Evolutionary conservation across 1,284 basidiomycete species (phyloP), one percentile per base, ranked within the genome.

Genomic region (Uromyces viciae-fabae): DNA sequence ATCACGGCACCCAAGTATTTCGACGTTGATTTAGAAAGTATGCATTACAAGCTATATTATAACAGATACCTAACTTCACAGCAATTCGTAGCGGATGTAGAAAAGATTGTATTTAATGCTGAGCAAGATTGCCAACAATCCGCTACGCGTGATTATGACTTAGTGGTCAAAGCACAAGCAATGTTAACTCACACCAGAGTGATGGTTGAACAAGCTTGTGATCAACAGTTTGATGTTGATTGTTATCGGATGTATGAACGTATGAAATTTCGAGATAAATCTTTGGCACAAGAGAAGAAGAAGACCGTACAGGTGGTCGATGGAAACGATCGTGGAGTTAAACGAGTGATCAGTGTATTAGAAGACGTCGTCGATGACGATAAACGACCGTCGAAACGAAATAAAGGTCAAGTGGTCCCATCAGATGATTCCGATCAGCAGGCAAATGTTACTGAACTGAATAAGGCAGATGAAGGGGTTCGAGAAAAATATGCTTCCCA

Each of bases 41-140:
- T 99, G 90, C 92, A 95, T 84, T 88, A 89, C 49, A 91, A 94
- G 79, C 88, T 99, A 19, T 94, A 94, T 87, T 92, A 91, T 85
- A 91, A 91, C 81, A 91, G 91, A 77, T 99, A 99, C 86, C 90
- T 94, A 49, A 95, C 94, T 0, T 92, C 93, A 0, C 89, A 91
- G 72, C 91, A 93, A 80, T 97, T 99, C 87, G 89, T 98, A 11
- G 90, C 91, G 58, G 97, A 98, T 84, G 89, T 98, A 75, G 88
- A 89, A 72, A 92, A 92, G 86, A 98, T 99, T 82, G 92, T 95
- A 28, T 90, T 92, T 83, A 99, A 99, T 83, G 93, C 96, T 0
- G 88, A 90, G 64, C 88, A 90, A 46, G 89, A 90, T 54, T 64
- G 17, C n/a, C 72, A 75, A 68, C 43, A 58, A 17, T 81, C 72